Base-by-base conservation (phyloP, 2,329 filamentous ascomycete species). In the Phialophora verrucosa region DNA sequence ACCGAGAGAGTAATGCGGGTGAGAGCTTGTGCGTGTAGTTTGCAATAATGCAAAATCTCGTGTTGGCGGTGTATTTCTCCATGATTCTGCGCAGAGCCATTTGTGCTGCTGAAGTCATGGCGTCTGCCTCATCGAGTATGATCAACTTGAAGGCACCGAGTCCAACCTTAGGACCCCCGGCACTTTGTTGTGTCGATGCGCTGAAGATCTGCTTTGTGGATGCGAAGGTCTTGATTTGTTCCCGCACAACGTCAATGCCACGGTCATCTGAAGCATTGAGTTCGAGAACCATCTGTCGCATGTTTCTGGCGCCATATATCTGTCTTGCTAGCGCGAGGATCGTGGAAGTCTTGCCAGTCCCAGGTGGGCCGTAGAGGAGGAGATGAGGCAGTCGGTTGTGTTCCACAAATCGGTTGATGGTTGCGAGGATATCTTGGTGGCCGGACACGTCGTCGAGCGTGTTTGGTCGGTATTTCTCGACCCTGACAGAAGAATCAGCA, bases 21-120 rank as follows among this genome's bases (percentile, higher is more conserved):
- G 92, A 96, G 47, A 99, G 88, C 79, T 99, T 99, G 82, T 99
- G 95, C 32, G 95, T 95, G 79, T 99, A 99, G 81, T 99, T 99
- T 73, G 95, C 95, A 73, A 99, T 98, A 76, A 99, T 92, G 81
- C 94, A 98, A 81, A 99, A 99, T 60, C 95, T 86, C 2, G 95
- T 97, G 81, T 99, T 99, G 67, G 91, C 91, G 0, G 95, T 99
- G 82, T 99, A 99, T 81, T 97, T 97, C 77, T 99, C 95, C 95
- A 99, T 99, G 76, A 99, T 98, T 56, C 95, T 85, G 69, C 95
- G 87, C 63, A 99, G 83, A 0, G 95, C 95, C 94, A 99, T 99
- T 80, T 99, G 95, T 5, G 95, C 95, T 0, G 94, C 96, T 62
- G 92, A 91, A n/a, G 95, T 99, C 95, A 99, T 99, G 62, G 95